A percentile compares a stretch with the other conserved stretches of the same genome.
Evolutionary conservation across 2,329 filamentous ascomycete genomes (phyloP).

Genomic region (Pseudogymnoascus sp.): DNA sequence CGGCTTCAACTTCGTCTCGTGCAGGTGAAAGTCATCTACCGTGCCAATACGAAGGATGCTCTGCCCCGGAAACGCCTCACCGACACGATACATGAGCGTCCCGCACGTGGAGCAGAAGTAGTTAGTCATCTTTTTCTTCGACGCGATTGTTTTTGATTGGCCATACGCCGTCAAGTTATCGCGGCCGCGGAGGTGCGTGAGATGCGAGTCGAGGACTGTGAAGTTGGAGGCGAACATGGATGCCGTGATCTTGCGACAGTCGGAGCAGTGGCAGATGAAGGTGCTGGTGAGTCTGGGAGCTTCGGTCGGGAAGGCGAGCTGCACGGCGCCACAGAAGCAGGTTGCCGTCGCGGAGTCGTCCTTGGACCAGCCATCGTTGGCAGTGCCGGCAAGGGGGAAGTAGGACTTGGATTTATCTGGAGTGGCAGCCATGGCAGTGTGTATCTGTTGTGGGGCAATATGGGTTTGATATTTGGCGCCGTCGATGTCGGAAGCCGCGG

Average conservation of each 20-base stretch:
- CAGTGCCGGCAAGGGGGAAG: slow-evolving; percentile 32
- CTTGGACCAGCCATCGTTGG: slow-evolving; percentile 36
- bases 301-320: slow-evolving; percentile 41
- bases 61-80: slow-evolving; percentile 34
- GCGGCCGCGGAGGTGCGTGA: slow-evolving; percentile 42
- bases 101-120: slow-evolving; percentile 53
- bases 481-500: not conserved
- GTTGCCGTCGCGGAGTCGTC: slow-evolving; percentile 45
- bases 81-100: slow-evolving; percentile 49
- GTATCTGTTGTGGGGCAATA: not conserved
- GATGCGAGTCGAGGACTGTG: slow-evolving; percentile 34
- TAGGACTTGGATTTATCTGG: slow-evolving; percentile 25
- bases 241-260: slow-evolving; percentile 54
- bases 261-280: slow-evolving; percentile 52
- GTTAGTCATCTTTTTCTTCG: slow-evolving; percentile 48
- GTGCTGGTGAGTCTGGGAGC: slow-evolving; percentile 37
- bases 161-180: slow-evolving; percentile 39
- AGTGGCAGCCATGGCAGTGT: slow-evolving; percentile 12
- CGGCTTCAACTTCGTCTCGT: slow-evolving; percentile 48
- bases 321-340: slow-evolving; percentile 49
- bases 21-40: slow-evolving; percentile 51
- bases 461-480: not conserved
- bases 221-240: slow-evolving; percentile 56
- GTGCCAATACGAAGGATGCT: slow-evolving; percentile 49
- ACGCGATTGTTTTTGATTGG: slow-evolving; percentile 39